A percentile compares a stretch with the other conserved stretches of the same genome.
These are phyloP conservation scores for Nigrograna mackinnonii DNA, from an alignment of 2,329 filamentous ascomycete species.

Conservation along the genomic window DNA sequence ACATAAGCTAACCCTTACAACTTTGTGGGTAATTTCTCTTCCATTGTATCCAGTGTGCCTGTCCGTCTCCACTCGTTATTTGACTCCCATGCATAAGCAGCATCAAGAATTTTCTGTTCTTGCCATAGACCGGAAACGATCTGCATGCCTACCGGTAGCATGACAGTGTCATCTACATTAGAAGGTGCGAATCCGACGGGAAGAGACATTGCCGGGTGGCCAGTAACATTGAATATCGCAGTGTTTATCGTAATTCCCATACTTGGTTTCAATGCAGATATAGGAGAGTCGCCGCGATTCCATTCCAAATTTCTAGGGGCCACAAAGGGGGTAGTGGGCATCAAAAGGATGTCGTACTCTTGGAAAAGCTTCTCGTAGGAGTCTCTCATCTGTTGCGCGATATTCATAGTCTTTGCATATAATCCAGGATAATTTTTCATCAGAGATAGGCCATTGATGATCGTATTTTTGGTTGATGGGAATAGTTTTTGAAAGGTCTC, in stretches of 20 bases:
- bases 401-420: constrained; percentile 55
- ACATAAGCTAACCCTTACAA: no score
- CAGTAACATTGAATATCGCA: constrained; percentile 60
- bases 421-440: constrained; percentile 49
- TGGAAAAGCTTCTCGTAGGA: constrained; percentile 49
- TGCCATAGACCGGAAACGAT: constrained; percentile 57
- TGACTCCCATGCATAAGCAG: constrained; percentile 53
- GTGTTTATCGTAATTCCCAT: constrained; percentile 61
- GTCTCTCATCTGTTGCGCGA: constrained; percentile 51
- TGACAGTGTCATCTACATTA: constrained; percentile 31
- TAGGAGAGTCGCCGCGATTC: not conserved
- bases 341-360: constrained; percentile 51
- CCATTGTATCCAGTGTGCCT: not conserved
- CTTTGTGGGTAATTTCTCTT: not conserved
- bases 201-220: constrained; percentile 59
- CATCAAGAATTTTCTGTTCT: constrained; percentile 51
- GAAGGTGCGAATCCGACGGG: constrained; percentile 48
- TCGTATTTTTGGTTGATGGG: constrained; percentile 55
- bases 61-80: constrained; percentile 45
- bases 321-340: constrained; percentile 49
- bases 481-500: not conserved
- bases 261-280: not conserved
- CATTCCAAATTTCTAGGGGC: not conserved
- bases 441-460: constrained; percentile 57
- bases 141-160: constrained; percentile 59